Conservation (phyloP, 164 flowering plant species). For the Berberis vulgaris region DNA sequence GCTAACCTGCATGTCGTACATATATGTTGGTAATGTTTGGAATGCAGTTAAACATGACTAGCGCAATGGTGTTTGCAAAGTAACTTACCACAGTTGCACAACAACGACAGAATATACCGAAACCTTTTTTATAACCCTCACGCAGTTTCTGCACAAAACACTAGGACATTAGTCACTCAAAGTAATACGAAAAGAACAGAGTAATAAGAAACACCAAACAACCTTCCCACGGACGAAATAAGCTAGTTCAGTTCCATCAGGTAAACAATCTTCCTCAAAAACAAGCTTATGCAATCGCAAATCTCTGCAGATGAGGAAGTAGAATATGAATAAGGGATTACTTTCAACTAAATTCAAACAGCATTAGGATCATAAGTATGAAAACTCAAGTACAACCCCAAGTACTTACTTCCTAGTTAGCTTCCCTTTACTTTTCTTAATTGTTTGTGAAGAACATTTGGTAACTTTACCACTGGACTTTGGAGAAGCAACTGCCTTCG, state of each 20-base stretch:
- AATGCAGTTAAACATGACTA: not conserved
- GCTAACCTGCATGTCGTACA: constrained; percentile 61
- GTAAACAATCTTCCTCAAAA: constrained; percentile 56
- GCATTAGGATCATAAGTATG: constrained; percentile 3
- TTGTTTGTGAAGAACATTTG: constrained; percentile 17
- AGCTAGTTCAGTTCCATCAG: constrained; percentile 79
- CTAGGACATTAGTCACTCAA: not conserved
- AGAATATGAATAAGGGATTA: constrained; percentile 3
- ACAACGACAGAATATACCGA: constrained; percentile 58
- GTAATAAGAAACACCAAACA: constrained; percentile 6
- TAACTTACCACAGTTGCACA: constrained; percentile 86
- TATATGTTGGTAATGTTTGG: not conserved
- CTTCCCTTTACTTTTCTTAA: constrained; percentile 36
- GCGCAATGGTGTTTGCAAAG: not conserved
- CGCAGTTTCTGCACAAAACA: constrained; percentile 47
- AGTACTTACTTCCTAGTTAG: constrained; percentile 75
- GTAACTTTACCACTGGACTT: constrained; percentile 19
- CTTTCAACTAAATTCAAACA: not conserved
- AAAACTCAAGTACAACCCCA: constrained; percentile 16
- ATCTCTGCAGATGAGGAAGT: constrained; percentile 38
- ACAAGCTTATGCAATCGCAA: constrained; percentile 70
- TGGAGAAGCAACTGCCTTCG: constrained; percentile 10
- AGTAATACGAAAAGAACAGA: not conserved
- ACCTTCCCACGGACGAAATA: constrained; percentile 78
- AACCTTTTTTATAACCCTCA: constrained; percentile 65